These are phyloP conservation scores for Symbiodinium pilosum DNA, from an alignment of 73 alveolate genomes.

Conservation along the genomic window DNA sequence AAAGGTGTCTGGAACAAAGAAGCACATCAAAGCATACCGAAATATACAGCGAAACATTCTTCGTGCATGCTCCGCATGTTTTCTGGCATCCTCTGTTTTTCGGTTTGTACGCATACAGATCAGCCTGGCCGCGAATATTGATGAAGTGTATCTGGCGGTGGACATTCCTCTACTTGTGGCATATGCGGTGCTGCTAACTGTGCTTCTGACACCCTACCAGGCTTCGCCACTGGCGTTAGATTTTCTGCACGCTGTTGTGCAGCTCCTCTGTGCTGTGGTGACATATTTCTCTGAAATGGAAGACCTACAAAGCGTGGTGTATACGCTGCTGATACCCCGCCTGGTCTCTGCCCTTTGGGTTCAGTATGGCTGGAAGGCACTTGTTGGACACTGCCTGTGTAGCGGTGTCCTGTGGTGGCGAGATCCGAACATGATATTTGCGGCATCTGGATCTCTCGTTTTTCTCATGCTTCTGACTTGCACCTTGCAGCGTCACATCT, in stretches of 20 bases:
- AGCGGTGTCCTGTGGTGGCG: slow-evolving; percentile 14
- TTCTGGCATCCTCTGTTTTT: neutral
- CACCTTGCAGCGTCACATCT: neutral
- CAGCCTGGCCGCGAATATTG: neutral
- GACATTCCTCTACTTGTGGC: neutral
- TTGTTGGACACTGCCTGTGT: neutral
- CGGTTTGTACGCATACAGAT: neutral
- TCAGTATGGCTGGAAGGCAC: slow-evolving; percentile 3
- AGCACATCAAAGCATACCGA: neutral
- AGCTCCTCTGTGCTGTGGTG: slow-evolving; percentile 6
- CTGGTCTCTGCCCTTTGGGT: neutral
- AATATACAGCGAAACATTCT: neutral
- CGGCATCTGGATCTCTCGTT: neutral
- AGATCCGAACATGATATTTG: neutral
- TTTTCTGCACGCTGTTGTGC: neutral
- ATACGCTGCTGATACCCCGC: neutral
- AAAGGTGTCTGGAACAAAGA: neutral
- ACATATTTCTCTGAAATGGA: neutral
- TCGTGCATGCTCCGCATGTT: neutral
- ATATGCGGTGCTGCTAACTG: neutral
- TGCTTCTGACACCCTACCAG: neutral
- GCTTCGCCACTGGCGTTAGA: neutral
- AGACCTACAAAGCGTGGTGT: neutral
- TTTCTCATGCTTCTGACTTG: neutral
- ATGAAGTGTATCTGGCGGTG: neutral